phyloP scores from a whole-genome alignment of 148 eudicot species.

The Camellia lanceoleosa region DNA sequence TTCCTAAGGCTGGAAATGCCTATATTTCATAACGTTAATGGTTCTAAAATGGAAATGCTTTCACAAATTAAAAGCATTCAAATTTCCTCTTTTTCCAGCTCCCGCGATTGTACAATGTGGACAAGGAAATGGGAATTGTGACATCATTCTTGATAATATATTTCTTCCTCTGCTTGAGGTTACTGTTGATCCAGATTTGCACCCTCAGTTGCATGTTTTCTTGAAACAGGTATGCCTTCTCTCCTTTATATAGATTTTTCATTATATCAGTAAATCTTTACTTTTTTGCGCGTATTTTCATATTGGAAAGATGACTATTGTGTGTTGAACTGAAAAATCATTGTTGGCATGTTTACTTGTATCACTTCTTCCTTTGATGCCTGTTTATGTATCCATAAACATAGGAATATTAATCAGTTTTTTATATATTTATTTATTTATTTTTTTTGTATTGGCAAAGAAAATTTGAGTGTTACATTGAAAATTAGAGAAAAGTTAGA shows the following conservation, averaged over 20 bases:
- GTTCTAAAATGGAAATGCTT: not conserved
- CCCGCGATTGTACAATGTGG: constrained; percentile 88
- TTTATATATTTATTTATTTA: too few relatives aligned
- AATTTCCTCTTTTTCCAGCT: constrained; percentile 48
- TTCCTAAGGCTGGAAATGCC: not conserved
- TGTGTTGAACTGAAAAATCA: not conserved
- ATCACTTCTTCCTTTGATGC: too few relatives aligned
- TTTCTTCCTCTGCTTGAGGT: constrained; percentile 98
- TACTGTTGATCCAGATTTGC: constrained; percentile 92
- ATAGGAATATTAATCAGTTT: too few relatives aligned
- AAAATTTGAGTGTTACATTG: too few relatives aligned
- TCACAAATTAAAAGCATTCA: constrained; percentile 7
- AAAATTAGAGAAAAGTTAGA: too few relatives aligned
- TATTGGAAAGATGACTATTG: not conserved
- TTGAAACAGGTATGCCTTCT: constrained; percentile 71
- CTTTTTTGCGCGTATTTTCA: not conserved
- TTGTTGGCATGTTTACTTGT: not conserved
- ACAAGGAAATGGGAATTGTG: constrained; percentile 98
- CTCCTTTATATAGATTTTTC: not conserved
- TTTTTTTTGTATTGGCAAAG: too few relatives aligned
- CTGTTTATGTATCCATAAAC: too few relatives aligned
- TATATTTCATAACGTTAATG: not conserved
- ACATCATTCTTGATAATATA: constrained; percentile 94
- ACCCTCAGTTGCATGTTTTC: constrained; percentile 94
- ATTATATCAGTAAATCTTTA: not conserved